phyloP scores from a whole-genome alignment of 2,329 filamentous ascomycete genomes.

The Colletotrichum sp. region DNA sequence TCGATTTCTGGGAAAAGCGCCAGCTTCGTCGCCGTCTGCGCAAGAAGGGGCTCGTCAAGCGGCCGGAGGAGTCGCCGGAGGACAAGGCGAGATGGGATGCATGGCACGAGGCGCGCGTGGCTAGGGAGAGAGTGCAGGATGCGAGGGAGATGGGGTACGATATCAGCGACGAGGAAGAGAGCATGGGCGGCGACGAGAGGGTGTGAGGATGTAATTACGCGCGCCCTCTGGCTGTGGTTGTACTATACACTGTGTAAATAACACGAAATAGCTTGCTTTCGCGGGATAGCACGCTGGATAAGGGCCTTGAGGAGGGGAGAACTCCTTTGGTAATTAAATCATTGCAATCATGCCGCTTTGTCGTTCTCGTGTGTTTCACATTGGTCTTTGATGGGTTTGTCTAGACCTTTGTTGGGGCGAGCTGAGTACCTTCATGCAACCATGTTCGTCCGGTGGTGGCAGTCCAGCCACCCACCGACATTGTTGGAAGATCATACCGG shows the following conservation, averaged over 20 bases:
- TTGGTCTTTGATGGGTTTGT: neutral
- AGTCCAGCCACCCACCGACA: neutral
- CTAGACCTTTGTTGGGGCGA: neutral
- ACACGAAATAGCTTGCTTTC: neutral
- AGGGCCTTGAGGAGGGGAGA: neutral
- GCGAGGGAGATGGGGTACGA: conserved; percentile 45
- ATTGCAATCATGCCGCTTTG: neutral
- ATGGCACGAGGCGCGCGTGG: conserved; percentile 47
- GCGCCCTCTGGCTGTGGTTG: neutral
- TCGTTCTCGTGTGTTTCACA: neutral
- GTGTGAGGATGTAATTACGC: conserved; percentile 13
- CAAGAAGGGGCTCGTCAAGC: conserved; percentile 48
- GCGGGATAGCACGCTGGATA: conserved; percentile 5
- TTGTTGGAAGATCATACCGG: neutral
- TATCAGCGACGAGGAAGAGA: conserved; percentile 37
- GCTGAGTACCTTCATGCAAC: neutral
- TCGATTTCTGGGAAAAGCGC: conserved; percentile 52
- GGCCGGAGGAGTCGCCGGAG: conserved; percentile 42
- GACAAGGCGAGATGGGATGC: conserved; percentile 47
- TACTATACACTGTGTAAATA: neutral
- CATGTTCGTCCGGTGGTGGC: neutral
- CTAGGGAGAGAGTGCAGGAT: conserved; percentile 44
- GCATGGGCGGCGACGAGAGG: conserved; percentile 37
- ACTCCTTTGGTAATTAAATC: neutral
- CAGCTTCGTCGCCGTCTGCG: conserved; percentile 55